Conservation (phyloP, 352 stramenopile genomes). For the Phytopythium oedochilum region DNA sequence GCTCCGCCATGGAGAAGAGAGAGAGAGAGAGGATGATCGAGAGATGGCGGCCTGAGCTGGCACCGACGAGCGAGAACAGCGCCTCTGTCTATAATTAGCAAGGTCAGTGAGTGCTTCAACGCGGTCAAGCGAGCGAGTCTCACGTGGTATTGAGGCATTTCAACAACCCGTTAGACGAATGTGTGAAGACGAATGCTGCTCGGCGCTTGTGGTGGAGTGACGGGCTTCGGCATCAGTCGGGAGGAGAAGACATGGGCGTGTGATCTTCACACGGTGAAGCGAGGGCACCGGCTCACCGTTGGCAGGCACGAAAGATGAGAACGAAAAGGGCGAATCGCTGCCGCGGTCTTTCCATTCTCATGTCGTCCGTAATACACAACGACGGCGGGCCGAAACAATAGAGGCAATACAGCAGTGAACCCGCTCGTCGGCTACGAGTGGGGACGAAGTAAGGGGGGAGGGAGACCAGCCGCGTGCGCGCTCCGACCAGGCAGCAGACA, state of each 20-base stretch:
- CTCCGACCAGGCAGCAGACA: not conserved
- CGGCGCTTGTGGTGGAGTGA: no score
- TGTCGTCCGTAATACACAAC: not conserved
- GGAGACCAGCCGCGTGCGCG: not conserved
- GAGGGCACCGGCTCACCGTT: no score
- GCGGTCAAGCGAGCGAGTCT: no score
- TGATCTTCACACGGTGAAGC: no score
- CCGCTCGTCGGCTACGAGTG: not conserved
- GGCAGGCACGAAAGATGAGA: not conserved
- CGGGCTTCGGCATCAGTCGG: no score
- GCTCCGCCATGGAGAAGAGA: conserved; percentile 20
- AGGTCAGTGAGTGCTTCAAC: not conserved
- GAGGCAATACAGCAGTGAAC: not conserved
- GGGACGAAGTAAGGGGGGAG: not conserved
- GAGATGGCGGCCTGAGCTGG: not conserved
- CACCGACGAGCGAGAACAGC: not conserved
- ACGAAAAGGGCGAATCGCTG: not conserved
- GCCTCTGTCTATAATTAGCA: not conserved
- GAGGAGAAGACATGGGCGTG: no score
- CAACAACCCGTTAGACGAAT: no score
- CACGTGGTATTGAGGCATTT: no score
- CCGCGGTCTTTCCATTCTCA: not conserved
- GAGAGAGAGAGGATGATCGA: not conserved
- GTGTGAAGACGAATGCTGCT: no score
- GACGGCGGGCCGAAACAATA: not conserved